Conservation (phyloP, 805 yeast species). For the Candida schatavii region DNA sequence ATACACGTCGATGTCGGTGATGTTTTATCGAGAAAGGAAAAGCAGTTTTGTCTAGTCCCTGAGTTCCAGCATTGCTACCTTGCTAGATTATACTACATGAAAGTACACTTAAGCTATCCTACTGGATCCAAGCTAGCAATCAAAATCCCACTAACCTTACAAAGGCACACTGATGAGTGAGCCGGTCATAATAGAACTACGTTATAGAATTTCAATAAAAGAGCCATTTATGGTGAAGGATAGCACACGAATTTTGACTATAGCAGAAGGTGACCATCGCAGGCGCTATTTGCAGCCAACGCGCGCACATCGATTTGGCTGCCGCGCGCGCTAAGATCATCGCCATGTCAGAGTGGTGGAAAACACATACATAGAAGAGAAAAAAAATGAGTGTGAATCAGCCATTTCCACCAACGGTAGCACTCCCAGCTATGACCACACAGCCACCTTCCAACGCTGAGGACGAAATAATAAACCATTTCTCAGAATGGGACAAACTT, state of each 20-base stretch:
- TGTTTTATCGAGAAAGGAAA: slow-evolving; percentile 11
- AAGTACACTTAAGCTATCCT: slow-evolving; percentile 21
- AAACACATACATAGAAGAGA: background rate
- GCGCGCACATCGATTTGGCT: no score
- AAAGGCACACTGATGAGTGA: background rate
- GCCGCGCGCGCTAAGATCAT: no score
- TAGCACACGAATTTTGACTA: no score
- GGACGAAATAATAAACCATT: slow-evolving; percentile 5
- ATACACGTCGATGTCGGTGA: slow-evolving; percentile 25
- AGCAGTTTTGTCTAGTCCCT: slow-evolving; percentile 34
- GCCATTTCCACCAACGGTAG: no score
- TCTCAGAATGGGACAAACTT: slow-evolving; percentile 41
- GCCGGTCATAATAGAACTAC: no score
- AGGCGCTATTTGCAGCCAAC: no score
- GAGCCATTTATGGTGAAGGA: no score
- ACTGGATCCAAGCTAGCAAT: slow-evolving; percentile 22
- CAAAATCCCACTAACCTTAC: slow-evolving; percentile 18
- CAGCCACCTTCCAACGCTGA: background rate
- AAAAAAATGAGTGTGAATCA: background rate
- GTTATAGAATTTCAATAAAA: no score
- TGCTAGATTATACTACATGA: slow-evolving; percentile 33
- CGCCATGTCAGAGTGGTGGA: slow-evolving; percentile 1
- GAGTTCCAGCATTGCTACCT: slow-evolving; percentile 37
- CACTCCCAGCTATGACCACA: no score
- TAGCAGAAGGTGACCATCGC: no score